phyloP scores from a whole-genome alignment of 345 rosid species.

The Corchorus capsularis region DNA sequence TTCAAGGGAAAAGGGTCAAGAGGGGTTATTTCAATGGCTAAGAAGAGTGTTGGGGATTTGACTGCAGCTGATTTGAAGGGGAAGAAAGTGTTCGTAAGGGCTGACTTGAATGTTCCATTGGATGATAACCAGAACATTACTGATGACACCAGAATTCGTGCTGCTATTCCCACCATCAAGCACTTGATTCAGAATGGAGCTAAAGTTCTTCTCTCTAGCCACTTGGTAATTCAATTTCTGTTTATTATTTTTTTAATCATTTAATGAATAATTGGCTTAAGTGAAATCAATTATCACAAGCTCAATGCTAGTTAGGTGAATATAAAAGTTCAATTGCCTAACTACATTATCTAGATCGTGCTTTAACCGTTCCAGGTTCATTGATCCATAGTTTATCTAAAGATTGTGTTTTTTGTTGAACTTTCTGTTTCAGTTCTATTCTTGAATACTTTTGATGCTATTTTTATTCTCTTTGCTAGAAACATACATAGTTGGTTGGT shows the following conservation, averaged over 20 bases:
- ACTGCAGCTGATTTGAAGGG: slow-evolving; percentile 80
- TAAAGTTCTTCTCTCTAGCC: slow-evolving; percentile 94
- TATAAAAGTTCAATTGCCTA: neutral
- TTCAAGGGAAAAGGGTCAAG: slow-evolving; percentile 41
- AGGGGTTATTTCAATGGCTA: slow-evolving; percentile 68
- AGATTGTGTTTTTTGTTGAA: neutral
- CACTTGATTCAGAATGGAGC: slow-evolving; percentile 85
- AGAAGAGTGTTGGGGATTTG: slow-evolving; percentile 94
- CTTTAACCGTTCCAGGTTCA: neutral
- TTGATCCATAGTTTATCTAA: neutral
- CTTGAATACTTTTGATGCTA: neutral
- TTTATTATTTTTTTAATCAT: neutral
- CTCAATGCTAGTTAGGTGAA: neutral
- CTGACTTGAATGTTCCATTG: slow-evolving; percentile 90
- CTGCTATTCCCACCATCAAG: slow-evolving; percentile 97
- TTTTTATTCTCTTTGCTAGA: neutral
- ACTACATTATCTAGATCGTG: neutral
- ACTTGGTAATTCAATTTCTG: slow-evolving; percentile 53
- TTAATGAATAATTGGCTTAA: neutral
- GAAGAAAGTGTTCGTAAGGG: slow-evolving; percentile 93
- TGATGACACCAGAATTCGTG: slow-evolving; percentile 92
- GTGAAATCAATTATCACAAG: neutral
- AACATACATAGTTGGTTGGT: neutral
- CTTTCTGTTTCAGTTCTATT: neutral
- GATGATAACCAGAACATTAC: slow-evolving; percentile 91